Conservation (phyloP, 495 filamentous ascomycete species). For the Mycothermus thermophilus region DNA sequence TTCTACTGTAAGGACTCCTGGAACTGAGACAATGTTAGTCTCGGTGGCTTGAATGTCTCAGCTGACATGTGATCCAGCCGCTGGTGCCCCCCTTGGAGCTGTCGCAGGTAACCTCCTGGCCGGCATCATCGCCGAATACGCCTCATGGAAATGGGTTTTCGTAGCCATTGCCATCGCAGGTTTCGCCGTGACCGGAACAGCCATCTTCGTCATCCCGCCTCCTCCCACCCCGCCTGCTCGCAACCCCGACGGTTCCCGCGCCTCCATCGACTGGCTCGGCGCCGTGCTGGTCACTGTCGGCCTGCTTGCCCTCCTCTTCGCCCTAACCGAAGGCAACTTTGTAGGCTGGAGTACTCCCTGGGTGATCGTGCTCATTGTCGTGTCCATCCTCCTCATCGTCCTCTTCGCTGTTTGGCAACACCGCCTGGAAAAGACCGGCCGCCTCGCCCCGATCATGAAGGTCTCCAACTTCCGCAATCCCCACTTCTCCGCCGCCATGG, state of each 20-base stretch:
- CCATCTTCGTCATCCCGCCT: constrained; percentile 50
- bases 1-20: constrained; percentile 22
- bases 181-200: constrained; percentile 42
- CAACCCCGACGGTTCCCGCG: constrained; percentile 10
- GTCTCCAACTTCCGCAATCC: constrained; percentile 39
- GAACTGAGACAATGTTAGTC: background rate
- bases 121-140: constrained; percentile 41
- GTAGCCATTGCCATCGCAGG: constrained; percentile 52
- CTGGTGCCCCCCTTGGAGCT: constrained; percentile 45
- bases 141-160: constrained; percentile 51
- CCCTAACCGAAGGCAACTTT: constrained; percentile 48
- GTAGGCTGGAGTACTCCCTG: constrained; percentile 57
- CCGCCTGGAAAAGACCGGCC: constrained; percentile 33
- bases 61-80: constrained; percentile 13
- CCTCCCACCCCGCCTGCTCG: constrained; percentile 25
- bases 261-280: constrained; percentile 50
- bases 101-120: constrained; percentile 41
- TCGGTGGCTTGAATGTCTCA: background rate
- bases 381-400: constrained; percentile 44
- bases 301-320: constrained; percentile 46
- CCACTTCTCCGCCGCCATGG: constrained; percentile 43
- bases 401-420: constrained; percentile 53
- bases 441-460: constrained; percentile 42
- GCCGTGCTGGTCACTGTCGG: constrained; percentile 49
- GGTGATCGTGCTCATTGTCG: constrained; percentile 47